Conservation (phyloP, 768 basidiomycete species). For the Trametes sanguinea region DNA sequence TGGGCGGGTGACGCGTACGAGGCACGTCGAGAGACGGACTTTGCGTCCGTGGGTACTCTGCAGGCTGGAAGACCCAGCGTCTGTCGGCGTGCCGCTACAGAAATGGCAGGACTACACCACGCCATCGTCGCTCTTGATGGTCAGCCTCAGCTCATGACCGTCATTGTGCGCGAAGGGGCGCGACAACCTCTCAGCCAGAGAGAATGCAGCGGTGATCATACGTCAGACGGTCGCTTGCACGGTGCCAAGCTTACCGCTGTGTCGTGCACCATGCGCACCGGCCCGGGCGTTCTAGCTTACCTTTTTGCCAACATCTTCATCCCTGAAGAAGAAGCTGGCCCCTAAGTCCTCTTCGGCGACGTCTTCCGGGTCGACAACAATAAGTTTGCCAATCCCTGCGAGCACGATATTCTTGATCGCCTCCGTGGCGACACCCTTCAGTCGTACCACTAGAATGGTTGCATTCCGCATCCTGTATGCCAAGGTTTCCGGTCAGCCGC, state of each 20-base stretch:
- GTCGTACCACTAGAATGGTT: conserved; percentile 78
- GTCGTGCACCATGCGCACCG: not conserved
- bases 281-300: conserved; percentile 42
- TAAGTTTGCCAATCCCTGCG: conserved; percentile 88
- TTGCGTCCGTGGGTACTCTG: conserved; percentile 14
- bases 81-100: conserved; percentile 4
- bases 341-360: conserved; percentile 88
- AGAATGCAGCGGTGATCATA: not conserved
- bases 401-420: conserved; percentile 97
- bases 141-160: not conserved
- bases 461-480: conserved; percentile 85
- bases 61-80: not conserved
- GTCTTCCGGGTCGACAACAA: conserved; percentile 77
- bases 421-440: conserved; percentile 88
- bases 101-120: conserved; percentile 11
- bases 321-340: conserved; percentile 90
- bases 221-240: not conserved
- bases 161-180: not conserved
- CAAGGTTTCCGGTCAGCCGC: not conserved
- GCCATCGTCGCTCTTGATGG: conserved; percentile 1
- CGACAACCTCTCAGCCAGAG: not conserved
- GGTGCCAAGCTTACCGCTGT: not conserved
- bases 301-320: conserved; percentile 89
- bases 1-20: not conserved
- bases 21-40: conserved; percentile 12